Percentiles rank a stretch among this genome's conserved stretches.
phyloP scores from a whole-genome alignment of 371 early-diverging fungal species.

The Mucor lusitanicus region DNA sequence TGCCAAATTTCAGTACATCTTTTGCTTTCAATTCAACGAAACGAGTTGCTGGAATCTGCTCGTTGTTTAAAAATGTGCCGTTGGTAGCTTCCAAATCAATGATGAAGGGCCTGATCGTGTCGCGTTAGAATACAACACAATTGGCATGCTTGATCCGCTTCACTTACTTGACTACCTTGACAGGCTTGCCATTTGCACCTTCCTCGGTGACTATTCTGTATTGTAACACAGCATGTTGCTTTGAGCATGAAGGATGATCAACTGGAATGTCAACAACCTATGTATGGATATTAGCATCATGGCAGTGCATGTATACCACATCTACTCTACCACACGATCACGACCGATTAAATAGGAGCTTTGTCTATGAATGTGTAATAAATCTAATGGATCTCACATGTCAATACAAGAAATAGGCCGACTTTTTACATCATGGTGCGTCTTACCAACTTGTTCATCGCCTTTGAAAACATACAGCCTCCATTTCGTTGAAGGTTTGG shows the following conservation, averaged over 20 bases:
- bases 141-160: not conserved
- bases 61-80: slow-evolving; percentile 87
- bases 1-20: slow-evolving; percentile 89
- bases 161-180: slow-evolving; percentile 53
- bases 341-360: slow-evolving; percentile 90
- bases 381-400: slow-evolving; percentile 48
- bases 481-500: slow-evolving; percentile 75
- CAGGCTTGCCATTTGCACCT: slow-evolving; percentile 29
- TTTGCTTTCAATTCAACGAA: slow-evolving; percentile 81
- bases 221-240: slow-evolving; percentile 89
- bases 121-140: not conserved
- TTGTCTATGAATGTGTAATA: slow-evolving; percentile 84
- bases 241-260: slow-evolving; percentile 87
- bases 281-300: not conserved
- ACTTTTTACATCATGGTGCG: not conserved
- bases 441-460: slow-evolving; percentile 77
- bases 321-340: slow-evolving; percentile 70
- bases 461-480: slow-evolving; percentile 93
- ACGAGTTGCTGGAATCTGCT: slow-evolving; percentile 71
- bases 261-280: slow-evolving; percentile 90
- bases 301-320: slow-evolving; percentile 1
- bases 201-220: slow-evolving; percentile 21
- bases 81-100: slow-evolving; percentile 93
- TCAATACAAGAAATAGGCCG: not conserved
- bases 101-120: slow-evolving; percentile 75